Evolutionary conservation across 768 basidiomycete species (phyloP).

Genomic region (button mushroom (Agaricus bisporus)): DNA sequence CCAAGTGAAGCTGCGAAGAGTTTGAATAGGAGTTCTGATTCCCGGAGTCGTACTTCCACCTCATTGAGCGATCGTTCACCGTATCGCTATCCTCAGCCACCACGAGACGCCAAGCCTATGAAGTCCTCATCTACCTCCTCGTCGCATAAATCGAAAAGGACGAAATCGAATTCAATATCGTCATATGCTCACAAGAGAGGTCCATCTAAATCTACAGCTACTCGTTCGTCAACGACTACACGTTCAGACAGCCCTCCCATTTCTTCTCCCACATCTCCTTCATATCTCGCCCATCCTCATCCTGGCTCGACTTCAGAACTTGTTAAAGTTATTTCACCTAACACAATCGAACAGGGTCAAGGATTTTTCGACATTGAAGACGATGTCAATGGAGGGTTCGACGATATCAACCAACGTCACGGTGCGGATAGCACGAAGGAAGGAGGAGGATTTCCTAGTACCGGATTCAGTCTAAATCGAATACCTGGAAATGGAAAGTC

Average conservation of each 20-base stretch:
- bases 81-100: neutral
- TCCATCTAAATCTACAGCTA: constrained; percentile 28
- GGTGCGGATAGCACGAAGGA: no score
- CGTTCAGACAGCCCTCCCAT: constrained; percentile 30
- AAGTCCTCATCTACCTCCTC: neutral
- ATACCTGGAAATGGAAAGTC: neutral
- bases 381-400: neutral
- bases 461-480: constrained; percentile 2
- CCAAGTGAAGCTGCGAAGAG: constrained; percentile 10
- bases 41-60: constrained; percentile 55
- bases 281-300: constrained; percentile 18
- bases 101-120: neutral
- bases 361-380: constrained; percentile 32
- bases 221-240: constrained; percentile 31
- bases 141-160: constrained; percentile 7
- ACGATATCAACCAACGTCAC: no score
- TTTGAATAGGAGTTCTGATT: constrained; percentile 43
- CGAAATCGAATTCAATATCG: constrained; percentile 3
- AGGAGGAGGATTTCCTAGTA: constrained; percentile 6
- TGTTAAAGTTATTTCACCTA: constrained; percentile 18
- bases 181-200: neutral
- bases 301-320: constrained; percentile 8
- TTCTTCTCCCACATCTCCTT: constrained; percentile 33
- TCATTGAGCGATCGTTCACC: constrained; percentile 25
- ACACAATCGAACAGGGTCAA: constrained; percentile 24